Percentiles rank a stretch among this genome's conserved stretches.
These are phyloP conservation scores for Acanthamoeba royreba DNA, from an alignment of 208 protist species.

Conservation along the genomic window DNA sequence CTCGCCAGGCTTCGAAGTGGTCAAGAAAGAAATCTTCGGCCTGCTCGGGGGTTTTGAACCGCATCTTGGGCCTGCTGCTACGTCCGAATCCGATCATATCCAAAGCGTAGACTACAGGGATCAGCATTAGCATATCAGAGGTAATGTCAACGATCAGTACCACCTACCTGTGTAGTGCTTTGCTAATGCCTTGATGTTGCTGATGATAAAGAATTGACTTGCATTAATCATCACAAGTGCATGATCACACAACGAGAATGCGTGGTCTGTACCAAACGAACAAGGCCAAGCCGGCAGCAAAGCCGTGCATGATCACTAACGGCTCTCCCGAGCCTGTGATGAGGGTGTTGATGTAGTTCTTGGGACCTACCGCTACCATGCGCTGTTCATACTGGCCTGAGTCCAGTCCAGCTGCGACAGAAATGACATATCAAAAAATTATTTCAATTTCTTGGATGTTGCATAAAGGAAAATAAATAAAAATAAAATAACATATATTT, in stretches of 20 bases:
- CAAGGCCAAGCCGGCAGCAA: neutral
- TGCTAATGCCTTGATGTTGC: neutral
- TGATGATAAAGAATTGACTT: neutral
- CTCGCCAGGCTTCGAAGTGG: neutral
- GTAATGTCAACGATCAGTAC: too few relatives aligned
- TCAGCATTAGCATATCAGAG: neutral
- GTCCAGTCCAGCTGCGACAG: neutral
- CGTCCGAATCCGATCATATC: neutral
- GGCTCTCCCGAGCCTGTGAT: neutral
- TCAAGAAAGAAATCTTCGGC: neutral
- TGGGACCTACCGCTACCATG: neutral
- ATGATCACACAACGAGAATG: too few relatives aligned
- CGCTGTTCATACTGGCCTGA: neutral
- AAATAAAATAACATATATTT: neutral
- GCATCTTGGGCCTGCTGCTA: neutral
- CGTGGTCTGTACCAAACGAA: neutral
- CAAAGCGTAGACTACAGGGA: neutral
- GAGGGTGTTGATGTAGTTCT: neutral
- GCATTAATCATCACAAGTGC: neutral
- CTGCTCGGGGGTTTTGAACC: neutral
- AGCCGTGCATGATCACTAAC: constrained; percentile 12
- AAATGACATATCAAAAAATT: neutral
- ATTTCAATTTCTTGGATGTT: neutral
- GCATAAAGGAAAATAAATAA: neutral
- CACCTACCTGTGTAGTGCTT: neutral